Conservation (phyloP, 768 basidiomycete genomes). For the Suillus americanus region DNA sequence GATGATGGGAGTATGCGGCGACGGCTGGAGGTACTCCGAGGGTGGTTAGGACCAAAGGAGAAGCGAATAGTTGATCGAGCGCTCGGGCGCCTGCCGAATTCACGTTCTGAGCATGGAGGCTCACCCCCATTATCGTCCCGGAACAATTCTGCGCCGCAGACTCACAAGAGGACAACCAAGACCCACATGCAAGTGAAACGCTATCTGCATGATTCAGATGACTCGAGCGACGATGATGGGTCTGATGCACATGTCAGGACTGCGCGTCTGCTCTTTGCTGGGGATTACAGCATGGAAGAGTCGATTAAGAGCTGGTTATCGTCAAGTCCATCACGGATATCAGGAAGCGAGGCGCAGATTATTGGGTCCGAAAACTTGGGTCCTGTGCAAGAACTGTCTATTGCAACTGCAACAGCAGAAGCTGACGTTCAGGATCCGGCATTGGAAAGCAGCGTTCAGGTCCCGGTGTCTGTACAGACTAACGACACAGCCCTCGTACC, state of each 20-base stretch:
- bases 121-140: background rate
- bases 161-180: no score
- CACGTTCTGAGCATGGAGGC: background rate
- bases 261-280: slow-evolving; percentile 52
- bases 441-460: background rate
- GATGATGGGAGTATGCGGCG: slow-evolving; percentile 43
- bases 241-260: slow-evolving; percentile 53
- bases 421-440: background rate
- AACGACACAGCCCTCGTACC: background rate
- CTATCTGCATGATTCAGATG: slow-evolving; percentile 39
- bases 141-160: background rate
- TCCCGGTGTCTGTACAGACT: background rate
- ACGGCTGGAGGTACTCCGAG: slow-evolving; percentile 45
- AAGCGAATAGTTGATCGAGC: slow-evolving; percentile 38
- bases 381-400: background rate
- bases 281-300: slow-evolving; percentile 30
- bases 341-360: background rate
- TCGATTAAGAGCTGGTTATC: slow-evolving; percentile 18
- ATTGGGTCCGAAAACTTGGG: background rate
- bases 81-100: slow-evolving; percentile 14
- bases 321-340: slow-evolving; percentile 13
- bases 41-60: slow-evolving; percentile 39
- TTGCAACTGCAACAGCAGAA: background rate
- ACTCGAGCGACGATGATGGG: slow-evolving; percentile 40
- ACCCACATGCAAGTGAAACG: background rate